These are phyloP conservation scores for Heliamphora pulchella DNA, from an alignment of 179 eudicot species.

Conservation along the genomic window DNA sequence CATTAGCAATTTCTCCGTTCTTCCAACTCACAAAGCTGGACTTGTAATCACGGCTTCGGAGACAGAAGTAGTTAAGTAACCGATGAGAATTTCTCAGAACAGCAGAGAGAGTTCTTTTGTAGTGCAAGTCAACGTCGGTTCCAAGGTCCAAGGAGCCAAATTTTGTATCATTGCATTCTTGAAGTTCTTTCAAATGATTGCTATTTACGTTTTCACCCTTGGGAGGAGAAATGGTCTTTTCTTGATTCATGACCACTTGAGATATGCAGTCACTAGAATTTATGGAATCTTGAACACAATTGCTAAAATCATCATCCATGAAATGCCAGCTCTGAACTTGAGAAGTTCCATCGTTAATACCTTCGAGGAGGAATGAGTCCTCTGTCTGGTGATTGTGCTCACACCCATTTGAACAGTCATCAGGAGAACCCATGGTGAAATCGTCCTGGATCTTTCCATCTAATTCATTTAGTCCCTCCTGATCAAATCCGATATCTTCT, in stretches of 20 bases:
- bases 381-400: conserved; percentile 31
- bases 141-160: conserved; percentile 20
- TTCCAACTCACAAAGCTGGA: conserved; percentile 56
- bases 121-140: conserved; percentile 39
- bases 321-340: conserved; percentile 39
- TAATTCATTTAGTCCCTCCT: neutral
- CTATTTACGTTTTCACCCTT: conserved; percentile 16
- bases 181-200: conserved; percentile 21
- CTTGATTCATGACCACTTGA: conserved; percentile 31
- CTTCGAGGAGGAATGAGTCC: conserved; percentile 31
- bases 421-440: conserved; percentile 28
- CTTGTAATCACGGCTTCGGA: conserved; percentile 19
- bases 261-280: conserved; percentile 56
- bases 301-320: conserved; percentile 45
- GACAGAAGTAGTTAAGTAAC: conserved; percentile 26
- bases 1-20: conserved; percentile 16
- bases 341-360: conserved; percentile 25
- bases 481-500: conserved; percentile 16
- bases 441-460: conserved; percentile 23
- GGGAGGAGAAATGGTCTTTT: conserved; percentile 15
- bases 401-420: conserved; percentile 32
- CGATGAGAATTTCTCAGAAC: conserved; percentile 41
- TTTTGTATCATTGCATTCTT: conserved; percentile 27
- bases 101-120: conserved; percentile 38
- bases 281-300: conserved; percentile 35